phyloP scores from a whole-genome alignment of 768 basidiomycete genomes.

The Russula compacta region DNA sequence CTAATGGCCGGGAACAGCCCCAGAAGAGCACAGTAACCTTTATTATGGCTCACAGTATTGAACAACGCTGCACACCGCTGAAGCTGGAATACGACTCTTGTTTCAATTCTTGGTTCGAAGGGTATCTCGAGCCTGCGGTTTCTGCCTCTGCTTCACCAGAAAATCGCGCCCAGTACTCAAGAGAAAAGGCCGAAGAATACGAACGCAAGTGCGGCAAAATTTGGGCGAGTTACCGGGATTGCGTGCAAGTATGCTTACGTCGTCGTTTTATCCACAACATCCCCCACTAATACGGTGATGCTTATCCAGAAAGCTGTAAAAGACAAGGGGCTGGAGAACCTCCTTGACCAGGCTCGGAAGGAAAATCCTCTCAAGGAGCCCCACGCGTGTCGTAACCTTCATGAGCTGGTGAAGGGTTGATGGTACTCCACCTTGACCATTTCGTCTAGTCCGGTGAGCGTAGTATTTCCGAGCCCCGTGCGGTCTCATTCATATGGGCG shows the following conservation, averaged over 20 bases:
- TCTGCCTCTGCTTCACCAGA: conserved; percentile 30
- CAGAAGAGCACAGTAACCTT: background rate
- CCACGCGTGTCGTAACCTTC: conserved; percentile 32
- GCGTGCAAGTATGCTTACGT: conserved; percentile 60
- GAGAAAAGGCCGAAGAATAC: conserved; percentile 80
- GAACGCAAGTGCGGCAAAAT: conserved; percentile 75
- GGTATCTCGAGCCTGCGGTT: conserved; percentile 81
- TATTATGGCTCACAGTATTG: conserved; percentile 70
- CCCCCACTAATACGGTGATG: background rate
- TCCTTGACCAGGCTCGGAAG: conserved; percentile 61
- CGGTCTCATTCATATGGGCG: background rate
- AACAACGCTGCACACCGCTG: conserved; percentile 77
- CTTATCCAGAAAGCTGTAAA: conserved; percentile 60
- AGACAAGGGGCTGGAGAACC: conserved; percentile 62
- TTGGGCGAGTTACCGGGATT: conserved; percentile 73
- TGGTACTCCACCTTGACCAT: background rate
- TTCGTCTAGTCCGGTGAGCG: background rate
- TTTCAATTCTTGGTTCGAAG: conserved; percentile 98
- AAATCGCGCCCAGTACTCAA: conserved; percentile 52
- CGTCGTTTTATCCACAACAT: background rate
- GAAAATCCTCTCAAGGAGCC: conserved; percentile 45
- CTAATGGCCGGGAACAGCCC: background rate
- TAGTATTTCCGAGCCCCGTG: background rate
- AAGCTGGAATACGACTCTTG: conserved; percentile 88
- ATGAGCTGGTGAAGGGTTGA: background rate